Percentiles rank a stretch among this genome's conserved stretches.
Evolutionary conservation across 805 yeast genomes (phyloP).

Genomic region (Metschnikowia cerradonensis): DNA sequence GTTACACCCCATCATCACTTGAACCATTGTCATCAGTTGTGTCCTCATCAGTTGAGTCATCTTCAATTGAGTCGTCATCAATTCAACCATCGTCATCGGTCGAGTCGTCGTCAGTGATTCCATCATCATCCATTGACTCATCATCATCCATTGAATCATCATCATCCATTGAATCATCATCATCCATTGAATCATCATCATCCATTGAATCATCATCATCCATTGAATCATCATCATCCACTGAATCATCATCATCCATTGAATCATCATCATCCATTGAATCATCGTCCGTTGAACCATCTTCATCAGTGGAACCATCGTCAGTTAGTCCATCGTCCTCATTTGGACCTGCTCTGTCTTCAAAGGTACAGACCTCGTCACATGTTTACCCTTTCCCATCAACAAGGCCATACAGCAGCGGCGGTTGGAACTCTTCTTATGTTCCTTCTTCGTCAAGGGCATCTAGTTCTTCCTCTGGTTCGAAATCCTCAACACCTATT

Average conservation of each 20-base stretch:
- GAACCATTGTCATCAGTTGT: neutral
- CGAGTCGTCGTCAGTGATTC: too few species aligned
- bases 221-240: too few species aligned
- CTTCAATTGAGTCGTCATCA: too few species aligned
- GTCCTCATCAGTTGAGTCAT: too few species aligned
- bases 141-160: too few species aligned
- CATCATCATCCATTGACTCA: neutral
- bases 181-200: too few species aligned
- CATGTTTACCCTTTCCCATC: neutral
- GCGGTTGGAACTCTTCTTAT: neutral
- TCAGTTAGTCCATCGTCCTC: neutral
- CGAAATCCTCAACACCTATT: neutral
- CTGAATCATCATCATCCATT: too few species aligned
- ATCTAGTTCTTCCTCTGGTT: neutral
- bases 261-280: neutral
- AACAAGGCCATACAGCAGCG: neutral
- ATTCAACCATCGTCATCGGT: too few species aligned
- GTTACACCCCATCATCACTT: neutral
- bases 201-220: too few species aligned
- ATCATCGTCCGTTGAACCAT: neutral
- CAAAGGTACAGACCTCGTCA: neutral
- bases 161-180: too few species aligned
- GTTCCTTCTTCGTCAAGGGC: neutral
- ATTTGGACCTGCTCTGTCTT: neutral
- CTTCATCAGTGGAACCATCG: neutral